phyloP scores from a whole-genome alignment of 2,329 filamentous ascomycete genomes.

The Colletotrichum liriopes region DNA sequence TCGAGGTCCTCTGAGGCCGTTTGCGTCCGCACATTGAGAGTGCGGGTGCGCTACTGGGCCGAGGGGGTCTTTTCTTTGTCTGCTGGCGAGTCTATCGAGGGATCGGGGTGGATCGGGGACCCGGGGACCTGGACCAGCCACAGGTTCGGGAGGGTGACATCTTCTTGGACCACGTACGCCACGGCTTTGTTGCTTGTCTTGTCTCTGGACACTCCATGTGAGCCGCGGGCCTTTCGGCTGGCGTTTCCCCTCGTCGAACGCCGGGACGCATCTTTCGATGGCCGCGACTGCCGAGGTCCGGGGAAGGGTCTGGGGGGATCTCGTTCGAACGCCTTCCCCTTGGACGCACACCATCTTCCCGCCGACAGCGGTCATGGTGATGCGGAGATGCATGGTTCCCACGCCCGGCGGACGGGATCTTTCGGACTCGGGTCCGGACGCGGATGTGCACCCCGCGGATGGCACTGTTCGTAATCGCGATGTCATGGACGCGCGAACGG shows the following conservation, averaged over 20 bases:
- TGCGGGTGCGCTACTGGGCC: neutral
- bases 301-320: no score
- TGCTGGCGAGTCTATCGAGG: neutral
- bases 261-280: neutral
- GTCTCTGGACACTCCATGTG: neutral
- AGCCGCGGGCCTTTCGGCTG: neutral
- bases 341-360: no score
- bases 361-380: neutral
- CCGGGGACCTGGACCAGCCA: constrained; percentile 15
- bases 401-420: constrained; percentile 24
- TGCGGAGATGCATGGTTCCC: neutral
- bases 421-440: constrained; percentile 21
- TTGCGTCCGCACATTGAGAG: neutral
- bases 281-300: neutral
- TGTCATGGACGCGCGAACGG: neutral
- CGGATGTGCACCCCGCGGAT: neutral
- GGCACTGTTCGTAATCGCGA: constrained; percentile 1
- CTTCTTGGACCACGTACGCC: neutral
- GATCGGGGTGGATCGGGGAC: constrained; percentile 34
- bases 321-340: neutral
- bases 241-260: neutral
- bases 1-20: neutral
- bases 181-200: neutral
- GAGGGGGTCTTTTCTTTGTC: neutral
- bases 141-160: neutral